Evolutionary conservation across 306 rosid genomes (phyloP), one percentile per base, ranked within the genome.

Genomic region (Adenanthera pavonina): DNA sequence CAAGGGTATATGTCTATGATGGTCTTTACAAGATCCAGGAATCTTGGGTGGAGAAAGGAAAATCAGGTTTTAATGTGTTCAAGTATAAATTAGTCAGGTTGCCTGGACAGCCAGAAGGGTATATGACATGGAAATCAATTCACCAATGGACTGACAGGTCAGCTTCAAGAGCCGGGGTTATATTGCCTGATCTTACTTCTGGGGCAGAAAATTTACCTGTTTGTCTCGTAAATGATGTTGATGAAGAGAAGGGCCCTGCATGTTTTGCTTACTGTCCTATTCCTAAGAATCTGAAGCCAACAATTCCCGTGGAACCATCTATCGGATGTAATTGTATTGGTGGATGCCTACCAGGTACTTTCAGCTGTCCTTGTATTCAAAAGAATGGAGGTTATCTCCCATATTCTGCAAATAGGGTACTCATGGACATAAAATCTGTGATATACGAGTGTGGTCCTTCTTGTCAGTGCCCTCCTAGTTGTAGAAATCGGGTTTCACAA

Each of bases 171-270:
- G 48, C 68, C 0, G 97, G 96, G 43, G 85, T 92, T 80, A 89
- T 92, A 83, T 86, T 94, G 84, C 94, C 94, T 0, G 97, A 94
- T 86, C 93, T 92, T 81, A 89, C 96, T 73, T 92, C 94, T 19
- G 96, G 97, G n/a, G 93, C 88, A 25, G 98, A 94, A 85, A 92
- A 78, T 38, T 33, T 90, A 60, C 97, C 97, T 12, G 98, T 92
- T 64, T 92, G 97, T 82, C 92, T 94, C 79, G 97, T 94, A 47
- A 92, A 94, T 68, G 98, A 92, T 81, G 89, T 92, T 80, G 98
- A 94, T 82, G 81, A 74, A 2, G 97, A 94, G 87, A 94, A 94
- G 84, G 98, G 97, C 53, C 97, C 97, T 82, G 90, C 95, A 3
- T 88, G 90, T 73, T 94, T 94, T 82, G 88, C 92, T 19, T 94